Evolutionary conservation across 441 rosid species (phyloP), one percentile per base, ranked within the genome.

Genomic region (Aleurites moluccanus): DNA sequence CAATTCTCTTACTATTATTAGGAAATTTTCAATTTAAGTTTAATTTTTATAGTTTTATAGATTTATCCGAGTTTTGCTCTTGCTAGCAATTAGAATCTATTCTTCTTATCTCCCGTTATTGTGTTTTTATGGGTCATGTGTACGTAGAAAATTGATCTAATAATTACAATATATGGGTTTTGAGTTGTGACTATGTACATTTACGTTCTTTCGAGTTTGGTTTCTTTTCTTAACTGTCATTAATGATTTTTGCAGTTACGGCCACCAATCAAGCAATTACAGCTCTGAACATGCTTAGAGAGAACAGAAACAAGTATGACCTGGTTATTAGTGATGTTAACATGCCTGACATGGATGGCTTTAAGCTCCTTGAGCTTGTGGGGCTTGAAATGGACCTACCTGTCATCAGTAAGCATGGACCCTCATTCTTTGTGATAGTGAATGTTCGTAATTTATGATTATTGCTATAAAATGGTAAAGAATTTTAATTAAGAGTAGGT

Each of bases 341-440:
- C 81, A 96, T 96, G 99, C 99, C 99, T 3, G 98, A 94, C 79
- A 86, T 90, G 69, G 92, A 93, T 83, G 98, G 98, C 16, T 93
- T 93, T 78, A 93, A 93, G 89, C 91, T 93, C 47, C 98, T 93
- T 57, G 98, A 93, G 73, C 91, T 87, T 74, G 89, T 89, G 77
- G 98, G 94, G 78, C 93, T 92, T 80, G 98, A 92, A 81, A 92
- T 92, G 98, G 98, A 91, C 83, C 90, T 92, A 78, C 98, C 98
- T 73, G 98, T 92, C 70, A 60, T 95, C 60, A 82, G 84, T 82
- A 79, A 82, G 84, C 75, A 44, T 64, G 4, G 18, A 40, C 18
- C 35, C 15, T 35, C 67, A 56, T 66, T 60, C 47, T 59, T 15
- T 68, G 67, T 69, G 23, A 27, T 45, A 65, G 62, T n/a, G 9